Conservation (phyloP, 257 asterid species). For the Nicotiana tomentosiformis region DNA sequence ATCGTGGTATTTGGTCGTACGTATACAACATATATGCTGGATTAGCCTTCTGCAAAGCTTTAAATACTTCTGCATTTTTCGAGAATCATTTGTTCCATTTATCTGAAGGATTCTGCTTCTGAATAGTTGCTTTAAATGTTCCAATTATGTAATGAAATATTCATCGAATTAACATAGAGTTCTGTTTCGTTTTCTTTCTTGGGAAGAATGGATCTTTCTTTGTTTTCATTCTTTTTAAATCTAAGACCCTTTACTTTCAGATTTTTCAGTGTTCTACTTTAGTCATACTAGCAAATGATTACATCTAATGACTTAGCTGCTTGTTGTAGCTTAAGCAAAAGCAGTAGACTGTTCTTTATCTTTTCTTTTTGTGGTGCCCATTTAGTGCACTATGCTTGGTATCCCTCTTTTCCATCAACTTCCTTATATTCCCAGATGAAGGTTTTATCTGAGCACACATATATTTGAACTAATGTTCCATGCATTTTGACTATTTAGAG, state of each 20-base stretch:
- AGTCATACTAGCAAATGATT: neutral
- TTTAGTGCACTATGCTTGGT: neutral
- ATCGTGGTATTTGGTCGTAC: constrained; percentile 95
- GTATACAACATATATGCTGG: constrained; percentile 31
- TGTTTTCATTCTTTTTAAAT: neutral
- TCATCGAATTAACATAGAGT: neutral
- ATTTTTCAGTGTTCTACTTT: neutral
- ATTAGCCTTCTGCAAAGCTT: neutral
- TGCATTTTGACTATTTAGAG: neutral
- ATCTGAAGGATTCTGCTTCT: neutral
- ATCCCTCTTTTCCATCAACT: neutral
- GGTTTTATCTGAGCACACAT: neutral
- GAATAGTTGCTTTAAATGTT: neutral
- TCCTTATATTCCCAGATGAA: constrained; percentile 1
- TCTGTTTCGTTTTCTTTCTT: neutral
- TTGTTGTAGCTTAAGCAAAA: neutral
- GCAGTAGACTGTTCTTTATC: neutral
- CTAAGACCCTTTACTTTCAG: neutral
- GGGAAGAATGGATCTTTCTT: neutral
- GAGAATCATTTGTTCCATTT: neutral
- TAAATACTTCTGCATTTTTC: neutral
- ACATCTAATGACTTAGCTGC: neutral
- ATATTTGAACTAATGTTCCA: neutral
- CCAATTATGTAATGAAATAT: neutral
- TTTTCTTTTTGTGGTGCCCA: neutral